Evolutionary conservation across 2,329 filamentous ascomycete genomes (phyloP).

Genomic region (Phyllosticta citrichinensis): DNA sequence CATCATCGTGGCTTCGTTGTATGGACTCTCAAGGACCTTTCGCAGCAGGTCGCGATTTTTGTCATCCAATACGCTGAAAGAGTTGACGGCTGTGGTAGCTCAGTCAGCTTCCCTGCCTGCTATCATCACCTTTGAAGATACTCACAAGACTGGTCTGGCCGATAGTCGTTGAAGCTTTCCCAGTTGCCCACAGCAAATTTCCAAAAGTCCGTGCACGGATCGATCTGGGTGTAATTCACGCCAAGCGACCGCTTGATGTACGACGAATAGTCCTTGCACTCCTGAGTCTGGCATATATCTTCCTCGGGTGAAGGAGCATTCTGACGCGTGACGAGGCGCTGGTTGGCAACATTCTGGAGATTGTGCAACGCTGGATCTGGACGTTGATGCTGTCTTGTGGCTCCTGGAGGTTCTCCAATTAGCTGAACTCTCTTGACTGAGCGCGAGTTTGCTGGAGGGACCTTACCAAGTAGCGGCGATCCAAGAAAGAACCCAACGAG

Average conservation of each 20-base stretch:
- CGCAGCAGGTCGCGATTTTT: not conserved
- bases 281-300: conserved; percentile 43
- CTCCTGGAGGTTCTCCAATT: not conserved
- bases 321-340: not conserved
- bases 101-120: not conserved
- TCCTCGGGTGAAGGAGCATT: not conserved
- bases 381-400: not conserved
- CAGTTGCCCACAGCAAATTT: conserved; percentile 59
- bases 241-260: conserved; percentile 53
- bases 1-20: not conserved
- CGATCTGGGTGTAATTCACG: conserved; percentile 51
- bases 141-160: conserved; percentile 43
- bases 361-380: not conserved
- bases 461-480: not conserved
- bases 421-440: not conserved
- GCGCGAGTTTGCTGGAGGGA: not conserved
- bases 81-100: not conserved
- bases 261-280: conserved; percentile 54
- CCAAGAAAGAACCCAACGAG: not conserved
- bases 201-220: conserved; percentile 62
- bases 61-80: not conserved
- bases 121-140: conserved; percentile 11
- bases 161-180: conserved; percentile 53
- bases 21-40: not conserved
- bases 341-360: not conserved